These are phyloP conservation scores for Pyrenochaeta sp. DNA, from an alignment of 2,329 filamentous ascomycete genomes.

Conservation along the genomic window DNA sequence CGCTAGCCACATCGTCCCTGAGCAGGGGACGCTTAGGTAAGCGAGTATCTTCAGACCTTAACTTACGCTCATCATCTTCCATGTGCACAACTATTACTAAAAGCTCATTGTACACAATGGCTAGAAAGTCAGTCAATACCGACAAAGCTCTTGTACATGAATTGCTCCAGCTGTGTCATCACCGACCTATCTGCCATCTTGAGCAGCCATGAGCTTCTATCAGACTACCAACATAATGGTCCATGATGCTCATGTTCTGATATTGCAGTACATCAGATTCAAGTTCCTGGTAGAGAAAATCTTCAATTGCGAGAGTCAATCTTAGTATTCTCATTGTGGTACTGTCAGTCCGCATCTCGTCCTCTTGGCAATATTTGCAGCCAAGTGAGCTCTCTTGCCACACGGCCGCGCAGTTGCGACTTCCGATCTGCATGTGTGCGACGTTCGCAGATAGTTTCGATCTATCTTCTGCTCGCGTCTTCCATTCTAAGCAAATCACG, in stretches of 20 bases:
- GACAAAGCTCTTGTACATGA: no score
- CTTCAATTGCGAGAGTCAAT: not conserved
- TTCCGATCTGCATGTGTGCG: no score
- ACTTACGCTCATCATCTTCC: not conserved
- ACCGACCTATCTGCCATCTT: no score
- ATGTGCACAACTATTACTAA: not conserved
- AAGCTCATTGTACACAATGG: not conserved
- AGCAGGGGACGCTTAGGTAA: not conserved
- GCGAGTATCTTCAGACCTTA: not conserved
- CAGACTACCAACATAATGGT: not conserved
- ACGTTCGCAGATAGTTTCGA: no score
- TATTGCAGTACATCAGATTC: not conserved
- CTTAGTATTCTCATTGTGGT: not conserved
- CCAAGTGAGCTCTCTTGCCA: no score
- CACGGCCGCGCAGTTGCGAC: no score
- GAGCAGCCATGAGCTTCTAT: not conserved
- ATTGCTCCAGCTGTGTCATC: no score
- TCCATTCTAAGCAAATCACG: no score
- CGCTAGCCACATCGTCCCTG: slow-evolving; percentile 4
- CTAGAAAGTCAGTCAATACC: no score
- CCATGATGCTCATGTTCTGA: not conserved
- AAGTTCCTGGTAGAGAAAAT: not conserved
- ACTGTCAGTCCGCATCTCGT: no score
- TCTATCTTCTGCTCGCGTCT: no score
- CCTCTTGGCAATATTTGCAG: no score